phyloP scores from a whole-genome alignment of 345 rosid genomes.

The Camelina laxa region DNA sequence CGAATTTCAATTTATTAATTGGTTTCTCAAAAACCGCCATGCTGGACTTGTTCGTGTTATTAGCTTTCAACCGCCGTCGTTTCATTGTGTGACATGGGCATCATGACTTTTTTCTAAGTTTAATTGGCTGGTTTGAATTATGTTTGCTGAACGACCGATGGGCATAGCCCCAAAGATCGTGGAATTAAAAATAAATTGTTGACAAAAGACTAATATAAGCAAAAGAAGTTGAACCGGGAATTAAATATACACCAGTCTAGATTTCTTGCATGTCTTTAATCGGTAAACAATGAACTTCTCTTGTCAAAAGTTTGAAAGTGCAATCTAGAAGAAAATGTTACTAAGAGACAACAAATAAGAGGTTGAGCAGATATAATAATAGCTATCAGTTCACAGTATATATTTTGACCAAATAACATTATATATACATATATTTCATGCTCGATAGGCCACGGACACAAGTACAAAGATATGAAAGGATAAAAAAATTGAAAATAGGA shows the following conservation, averaged over 20 bases:
- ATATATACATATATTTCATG: too few species aligned
- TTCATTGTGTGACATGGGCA: constrained; percentile 26
- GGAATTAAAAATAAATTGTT: not conserved
- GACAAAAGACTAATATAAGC: not conserved
- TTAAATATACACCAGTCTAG: not conserved
- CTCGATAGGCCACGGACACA: too few species aligned
- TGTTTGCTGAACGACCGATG: constrained; percentile 32
- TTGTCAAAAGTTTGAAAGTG: not conserved
- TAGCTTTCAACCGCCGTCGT: not conserved
- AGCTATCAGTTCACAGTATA: not conserved
- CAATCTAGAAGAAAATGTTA: not conserved
- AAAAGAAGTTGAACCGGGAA: not conserved
- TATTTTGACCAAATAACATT: not conserved
- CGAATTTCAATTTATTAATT: not conserved
- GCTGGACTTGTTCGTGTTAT: constrained; percentile 23
- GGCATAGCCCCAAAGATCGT: constrained; percentile 1
- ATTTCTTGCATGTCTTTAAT: not conserved
- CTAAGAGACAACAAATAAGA: constrained; percentile 3
- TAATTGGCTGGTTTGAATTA: constrained; percentile 17
- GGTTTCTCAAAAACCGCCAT: constrained; percentile 23
- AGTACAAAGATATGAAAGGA: too few species aligned
- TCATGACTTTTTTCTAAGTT: constrained; percentile 25
- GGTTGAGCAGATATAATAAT: not conserved
- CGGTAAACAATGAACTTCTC: not conserved
- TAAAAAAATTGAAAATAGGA: too few species aligned